Evolutionary conservation across 208 protist genomes (phyloP), one percentile per base, ranked within the genome.

Genomic region (Balamuthia mandrillaris): DNA sequence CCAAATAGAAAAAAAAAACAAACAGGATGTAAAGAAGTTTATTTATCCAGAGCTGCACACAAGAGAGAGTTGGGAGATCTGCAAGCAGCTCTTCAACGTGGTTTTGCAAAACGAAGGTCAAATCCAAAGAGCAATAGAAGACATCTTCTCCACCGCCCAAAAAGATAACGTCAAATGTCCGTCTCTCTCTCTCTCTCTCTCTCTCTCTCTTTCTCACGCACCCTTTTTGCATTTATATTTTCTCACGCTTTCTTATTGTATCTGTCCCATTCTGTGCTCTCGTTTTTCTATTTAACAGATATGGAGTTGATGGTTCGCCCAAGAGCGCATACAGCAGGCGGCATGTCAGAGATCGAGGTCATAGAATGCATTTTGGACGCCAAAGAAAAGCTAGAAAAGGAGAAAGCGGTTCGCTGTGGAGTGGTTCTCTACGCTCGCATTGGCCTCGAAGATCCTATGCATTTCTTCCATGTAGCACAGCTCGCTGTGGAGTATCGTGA

Each of bases 231-330:
- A 35, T 84, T 81, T 85, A 9, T 9, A 45, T 87, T 79, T 31
- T 87, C n/a, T n/a, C n/a, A n/a, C n/a, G n/a, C n/a, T n/a, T n/a
- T n/a, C n/a, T n/a, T n/a, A n/a, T n/a, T n/a, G n/a, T n/a, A n/a
- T n/a, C n/a, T n/a, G n/a, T n/a, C n/a, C n/a, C n/a, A n/a, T n/a
- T n/a, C n/a, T n/a, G n/a, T n/a, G n/a, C n/a, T n/a, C n/a, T n/a
- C n/a, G n/a, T n/a, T n/a, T n/a, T n/a, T n/a, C 58, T 81, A 6
- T 88, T n/a, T 24, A 24, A 12, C 35, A 88, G 75, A 91, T 66
- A 54, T 91, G 0, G 89, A 91, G 47, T 39, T 92, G 3, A 29
- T 70, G n/a, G 45, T 92, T n/a, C 6, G 89, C 14, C 89, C 87
- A 54, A 31, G 14, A 16, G 86, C 74, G 24, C 89, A 92, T 51